Evolutionary conservation across 2,329 filamentous ascomycete genomes (phyloP).

Genomic region (Hypoxylon sp.): DNA sequence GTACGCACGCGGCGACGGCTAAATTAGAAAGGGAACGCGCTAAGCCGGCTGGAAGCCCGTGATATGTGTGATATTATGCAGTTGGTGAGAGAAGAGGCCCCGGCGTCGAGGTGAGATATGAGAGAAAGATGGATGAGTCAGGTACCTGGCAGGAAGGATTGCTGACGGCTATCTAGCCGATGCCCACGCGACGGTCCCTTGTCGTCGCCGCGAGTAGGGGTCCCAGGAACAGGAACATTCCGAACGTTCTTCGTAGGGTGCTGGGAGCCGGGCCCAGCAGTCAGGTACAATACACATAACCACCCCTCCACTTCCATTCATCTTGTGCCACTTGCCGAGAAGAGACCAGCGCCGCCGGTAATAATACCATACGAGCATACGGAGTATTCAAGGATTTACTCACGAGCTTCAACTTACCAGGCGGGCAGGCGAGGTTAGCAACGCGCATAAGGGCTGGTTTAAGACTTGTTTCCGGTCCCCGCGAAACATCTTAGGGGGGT

Average conservation of each 20-base stretch:
- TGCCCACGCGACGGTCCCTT: conserved; percentile 2
- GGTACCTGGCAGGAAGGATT: not conserved
- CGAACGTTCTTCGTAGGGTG: not conserved
- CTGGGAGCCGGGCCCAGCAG: too few relatives aligned
- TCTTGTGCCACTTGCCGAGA: too few relatives aligned
- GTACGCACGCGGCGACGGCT: not conserved
- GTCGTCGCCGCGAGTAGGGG: not conserved
- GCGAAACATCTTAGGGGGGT: not conserved
- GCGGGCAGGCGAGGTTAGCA: not conserved
- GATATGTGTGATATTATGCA: not conserved
- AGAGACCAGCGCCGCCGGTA: too few relatives aligned
- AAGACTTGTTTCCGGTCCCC: not conserved
- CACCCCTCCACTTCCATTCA: too few relatives aligned
- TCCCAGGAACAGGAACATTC: not conserved
- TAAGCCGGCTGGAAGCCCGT: not conserved
- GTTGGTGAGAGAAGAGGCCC: not conserved
- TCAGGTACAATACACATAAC: too few relatives aligned
- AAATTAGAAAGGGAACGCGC: not conserved
- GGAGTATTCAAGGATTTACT: too few relatives aligned
- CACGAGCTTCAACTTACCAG: not conserved
- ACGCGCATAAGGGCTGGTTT: too few relatives aligned
- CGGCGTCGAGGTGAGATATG: not conserved
- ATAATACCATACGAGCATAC: too few relatives aligned
- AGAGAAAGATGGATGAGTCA: conserved; percentile 3
- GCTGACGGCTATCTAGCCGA: conserved; percentile 24